Conservation (phyloP, 495 filamentous ascomycete species). For the Penicillium ochrochloron region DNA sequence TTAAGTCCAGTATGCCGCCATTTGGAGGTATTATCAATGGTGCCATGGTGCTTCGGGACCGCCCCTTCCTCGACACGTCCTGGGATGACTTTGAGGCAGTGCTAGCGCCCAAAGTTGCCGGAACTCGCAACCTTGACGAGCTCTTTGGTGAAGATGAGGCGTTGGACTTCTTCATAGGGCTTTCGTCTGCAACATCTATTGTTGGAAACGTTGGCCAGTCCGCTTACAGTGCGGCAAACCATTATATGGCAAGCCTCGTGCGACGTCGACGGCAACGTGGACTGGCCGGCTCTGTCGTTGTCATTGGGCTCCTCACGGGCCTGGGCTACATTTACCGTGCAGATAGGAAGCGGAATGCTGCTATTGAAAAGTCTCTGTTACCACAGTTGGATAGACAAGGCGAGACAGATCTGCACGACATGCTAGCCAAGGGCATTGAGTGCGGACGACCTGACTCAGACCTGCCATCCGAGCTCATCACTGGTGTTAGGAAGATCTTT, state of each 20-base stretch:
- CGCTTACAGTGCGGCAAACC: background rate
- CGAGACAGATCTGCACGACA: conserved; percentile 58
- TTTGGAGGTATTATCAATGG: background rate
- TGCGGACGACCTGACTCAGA: conserved; percentile 7
- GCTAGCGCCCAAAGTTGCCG: background rate
- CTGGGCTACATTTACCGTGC: conserved; percentile 47
- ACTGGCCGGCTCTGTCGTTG: conserved; percentile 16
- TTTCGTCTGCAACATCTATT: background rate
- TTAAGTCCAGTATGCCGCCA: background rate
- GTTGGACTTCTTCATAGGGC: background rate
- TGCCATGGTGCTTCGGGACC: conserved; percentile 6
- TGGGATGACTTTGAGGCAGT: background rate
- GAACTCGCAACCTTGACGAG: background rate
- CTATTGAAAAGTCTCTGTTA: background rate
- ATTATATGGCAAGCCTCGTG: background rate
- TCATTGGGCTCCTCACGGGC: conserved; percentile 37
- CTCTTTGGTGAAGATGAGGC: background rate
- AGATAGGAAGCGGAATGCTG: background rate
- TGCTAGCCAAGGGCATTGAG: conserved; percentile 30
- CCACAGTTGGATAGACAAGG: background rate
- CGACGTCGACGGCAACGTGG: background rate
- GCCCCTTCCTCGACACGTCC: background rate
- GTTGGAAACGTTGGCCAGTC: background rate
- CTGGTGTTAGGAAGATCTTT: background rate
- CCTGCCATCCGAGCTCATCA: conserved; percentile 5